Evolutionary conservation across 768 basidiomycete genomes (phyloP), one percentile per base, ranked within the genome.

Genomic region (Leccinum subgranulosum): DNA sequence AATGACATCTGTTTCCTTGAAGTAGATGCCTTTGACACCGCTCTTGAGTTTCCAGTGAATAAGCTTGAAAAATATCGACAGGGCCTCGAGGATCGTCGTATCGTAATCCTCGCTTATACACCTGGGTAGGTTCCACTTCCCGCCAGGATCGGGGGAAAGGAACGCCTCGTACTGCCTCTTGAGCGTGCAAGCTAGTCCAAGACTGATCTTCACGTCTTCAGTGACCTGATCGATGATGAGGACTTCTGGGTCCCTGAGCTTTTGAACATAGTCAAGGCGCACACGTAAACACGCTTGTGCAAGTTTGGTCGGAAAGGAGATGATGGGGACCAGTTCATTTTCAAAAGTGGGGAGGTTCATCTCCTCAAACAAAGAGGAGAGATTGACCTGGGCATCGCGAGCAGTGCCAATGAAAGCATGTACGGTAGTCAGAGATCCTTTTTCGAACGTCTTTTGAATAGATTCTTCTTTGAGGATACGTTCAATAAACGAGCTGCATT

Each of bases 1-100:
- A 36, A 99, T 80, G n/a, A 98, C 86, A 70, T 98, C 96, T 0
- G 95, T 97, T 77, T 99, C 97, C 69, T 95, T 94, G 79, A 98
- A 95, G 73, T 96, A 91, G 49, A 95, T 92, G 19, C 89, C 90
- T 70, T 92, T 94, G 58, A 86, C 82, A 19, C 90, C 92, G 61
- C 91, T 90, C 78, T 96, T 96, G 52, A 99, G 80, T 72, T 98
- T 96, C 91, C 90, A 94, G 63, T 96, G 93, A 21, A 98, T 86
- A 34, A 99, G 79, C 67, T 84, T 88, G 81, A 99, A 99, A 75
- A 98, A 95, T 67, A 87, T 86, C 7, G 85, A 81, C 59, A 98
- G 76, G 3, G 92, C 91, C 60, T 95, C 89, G 56, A 96, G 77
- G 55, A 99, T 87, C 2, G 92, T 92, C 19, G 80, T 74, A 72